A percentile compares a stretch with the other conserved stretches of the same genome.
Conservation (phyloP, 2,329 filamentous ascomycete species). For the Scleromitrula shiraiana region DNA sequence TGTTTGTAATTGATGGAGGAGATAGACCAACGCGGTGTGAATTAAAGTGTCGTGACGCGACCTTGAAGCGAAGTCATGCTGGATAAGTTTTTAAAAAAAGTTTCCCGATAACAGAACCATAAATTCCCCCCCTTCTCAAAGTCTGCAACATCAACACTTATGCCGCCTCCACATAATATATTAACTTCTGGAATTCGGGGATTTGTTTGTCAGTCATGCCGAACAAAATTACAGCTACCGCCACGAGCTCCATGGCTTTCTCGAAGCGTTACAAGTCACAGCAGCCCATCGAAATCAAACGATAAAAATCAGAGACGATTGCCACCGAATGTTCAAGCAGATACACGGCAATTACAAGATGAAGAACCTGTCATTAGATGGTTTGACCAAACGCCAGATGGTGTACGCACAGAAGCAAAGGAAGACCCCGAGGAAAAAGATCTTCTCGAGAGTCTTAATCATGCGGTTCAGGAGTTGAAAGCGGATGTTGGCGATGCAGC, state of each 20-base stretch:
- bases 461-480: conserved; percentile 6
- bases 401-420: conserved; percentile 19
- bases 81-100: conserved; percentile 15
- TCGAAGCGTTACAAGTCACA: conserved; percentile 18
- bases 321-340: not conserved
- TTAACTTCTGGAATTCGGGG: conserved; percentile 23
- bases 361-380: conserved; percentile 16
- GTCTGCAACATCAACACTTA: conserved; percentile 20
- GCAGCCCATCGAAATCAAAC: conserved; percentile 4
- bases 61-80: conserved; percentile 11
- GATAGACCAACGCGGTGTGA: conserved; percentile 10
- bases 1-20: conserved; percentile 11
- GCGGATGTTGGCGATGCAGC: conserved; percentile 6
- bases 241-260: conserved; percentile 18
- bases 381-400: conserved; percentile 26
- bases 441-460: conserved; percentile 5
- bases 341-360: conserved; percentile 1
- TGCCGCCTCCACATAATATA: conserved; percentile 25
- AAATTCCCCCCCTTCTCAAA: conserved; percentile 8
- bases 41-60: not conserved
- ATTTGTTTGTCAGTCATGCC: conserved; percentile 29
- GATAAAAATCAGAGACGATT: not conserved
- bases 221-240: conserved; percentile 21
- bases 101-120: conserved; percentile 3
- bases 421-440: conserved; percentile 16